Conservation (phyloP, 495 filamentous ascomycete species). For the Xylaria curta region DNA sequence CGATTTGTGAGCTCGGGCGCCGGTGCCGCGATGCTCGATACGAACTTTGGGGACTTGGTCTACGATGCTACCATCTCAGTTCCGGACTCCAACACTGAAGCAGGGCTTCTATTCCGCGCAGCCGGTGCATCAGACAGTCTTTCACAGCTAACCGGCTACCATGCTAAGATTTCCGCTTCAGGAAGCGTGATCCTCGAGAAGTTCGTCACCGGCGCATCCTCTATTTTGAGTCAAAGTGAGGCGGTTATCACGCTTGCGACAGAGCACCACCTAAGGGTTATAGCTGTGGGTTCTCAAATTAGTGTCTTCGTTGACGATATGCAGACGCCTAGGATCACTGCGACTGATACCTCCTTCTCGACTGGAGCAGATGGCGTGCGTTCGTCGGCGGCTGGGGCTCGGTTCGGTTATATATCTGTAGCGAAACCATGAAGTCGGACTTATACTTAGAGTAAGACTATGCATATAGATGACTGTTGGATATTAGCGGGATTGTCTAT, state of each 20-base stretch:
- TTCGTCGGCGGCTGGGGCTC: conserved; percentile 25
- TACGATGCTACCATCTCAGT: conserved; percentile 37
- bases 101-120: conserved; percentile 40
- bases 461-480: not conserved
- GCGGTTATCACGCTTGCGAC: not conserved
- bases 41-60: conserved; percentile 38
- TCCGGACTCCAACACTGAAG: conserved; percentile 28
- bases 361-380: conserved; percentile 36
- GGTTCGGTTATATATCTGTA: conserved; percentile 37
- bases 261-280: conserved; percentile 34
- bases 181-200: conserved; percentile 30
- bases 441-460: not conserved
- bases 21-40: conserved; percentile 40
- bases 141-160: conserved; percentile 20
- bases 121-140: conserved; percentile 7
- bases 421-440: conserved; percentile 20
- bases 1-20: conserved; percentile 25
- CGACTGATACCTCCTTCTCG: conserved; percentile 29
- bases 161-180: conserved; percentile 24
- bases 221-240: conserved; percentile 22
- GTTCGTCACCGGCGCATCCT: conserved; percentile 24
- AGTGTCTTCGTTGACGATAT: conserved; percentile 36
- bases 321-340: conserved; percentile 24
- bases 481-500: not conserved
- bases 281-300: conserved; percentile 31